Percentiles rank a stretch among this genome's conserved stretches.
These are phyloP conservation scores for Agroathelia rolfsii DNA, from an alignment of 1,284 basidiomycete species.

Conservation along the genomic window DNA sequence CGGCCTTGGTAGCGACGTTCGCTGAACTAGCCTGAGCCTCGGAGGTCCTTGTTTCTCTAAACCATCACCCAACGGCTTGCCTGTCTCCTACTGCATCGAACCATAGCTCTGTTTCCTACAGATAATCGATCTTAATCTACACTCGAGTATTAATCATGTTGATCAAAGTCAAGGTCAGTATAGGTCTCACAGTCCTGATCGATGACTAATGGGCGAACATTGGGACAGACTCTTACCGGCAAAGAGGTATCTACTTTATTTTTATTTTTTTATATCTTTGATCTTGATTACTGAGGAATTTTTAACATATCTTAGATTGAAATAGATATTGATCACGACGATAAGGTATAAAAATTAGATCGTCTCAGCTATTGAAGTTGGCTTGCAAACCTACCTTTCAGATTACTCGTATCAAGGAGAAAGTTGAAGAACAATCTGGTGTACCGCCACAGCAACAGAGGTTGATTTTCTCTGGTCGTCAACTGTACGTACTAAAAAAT, in stretches of 20 bases:
- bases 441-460: constrained; percentile 97
- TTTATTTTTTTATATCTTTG: constrained; percentile 5
- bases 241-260: constrained; percentile 59
- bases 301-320: constrained; percentile 71
- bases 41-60: too few species aligned
- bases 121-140: too few species aligned
- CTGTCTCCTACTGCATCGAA: too few species aligned
- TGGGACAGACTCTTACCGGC: constrained; percentile 74
- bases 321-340: constrained; percentile 88
- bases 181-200: background rate
- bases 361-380: background rate
- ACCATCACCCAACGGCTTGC: too few species aligned
- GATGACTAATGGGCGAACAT: constrained; percentile 9
- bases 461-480: constrained; percentile 89
- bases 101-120: too few species aligned
- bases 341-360: constrained; percentile 59
- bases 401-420: constrained; percentile 96
- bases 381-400: constrained; percentile 21
- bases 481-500: constrained; percentile 65
- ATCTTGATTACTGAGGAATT: constrained; percentile 5
- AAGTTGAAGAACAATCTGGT: constrained; percentile 98
- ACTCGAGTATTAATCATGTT: constrained; percentile 44
- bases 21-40: too few species aligned
- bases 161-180: constrained; percentile 73
- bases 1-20: too few species aligned